Percentiles rank a stretch among this genome's conserved stretches.
Evolutionary conservation across 1,284 basidiomycete species (phyloP).

Genomic region (Wallemia hederae): DNA sequence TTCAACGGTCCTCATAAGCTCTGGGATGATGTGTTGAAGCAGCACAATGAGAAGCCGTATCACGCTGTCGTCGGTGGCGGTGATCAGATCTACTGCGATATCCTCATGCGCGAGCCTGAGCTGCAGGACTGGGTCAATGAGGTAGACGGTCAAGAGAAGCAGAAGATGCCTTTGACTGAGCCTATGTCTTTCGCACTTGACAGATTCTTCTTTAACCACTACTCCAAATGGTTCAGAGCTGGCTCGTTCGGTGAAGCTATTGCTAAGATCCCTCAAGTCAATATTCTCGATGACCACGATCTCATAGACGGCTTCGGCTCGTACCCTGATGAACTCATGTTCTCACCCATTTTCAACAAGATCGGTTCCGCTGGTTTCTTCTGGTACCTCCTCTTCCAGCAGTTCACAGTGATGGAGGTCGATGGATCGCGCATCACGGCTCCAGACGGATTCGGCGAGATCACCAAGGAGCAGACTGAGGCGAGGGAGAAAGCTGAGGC

Average conservation of each 20-base stretch:
- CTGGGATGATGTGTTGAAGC: constrained; percentile 64
- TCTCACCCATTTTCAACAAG: constrained; percentile 38
- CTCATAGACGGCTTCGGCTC: constrained; percentile 43
- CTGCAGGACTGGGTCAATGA: constrained; percentile 48
- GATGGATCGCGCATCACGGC: constrained; percentile 9
- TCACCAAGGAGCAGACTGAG: not conserved
- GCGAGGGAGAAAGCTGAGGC: not conserved
- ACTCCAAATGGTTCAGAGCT: constrained; percentile 31
- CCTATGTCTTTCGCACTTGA: constrained; percentile 57
- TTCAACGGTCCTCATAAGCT: constrained; percentile 23
- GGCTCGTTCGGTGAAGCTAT: constrained; percentile 83
- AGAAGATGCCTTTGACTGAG: constrained; percentile 30
- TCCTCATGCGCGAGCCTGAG: constrained; percentile 19
- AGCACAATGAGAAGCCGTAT: constrained; percentile 51
- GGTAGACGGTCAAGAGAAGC: constrained; percentile 32
- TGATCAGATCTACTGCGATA: constrained; percentile 27
- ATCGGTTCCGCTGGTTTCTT: constrained; percentile 52
- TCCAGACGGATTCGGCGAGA: not conserved
- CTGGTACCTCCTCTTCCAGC: constrained; percentile 72
- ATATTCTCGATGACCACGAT: constrained; percentile 31
- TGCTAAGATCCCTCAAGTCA: constrained; percentile 28
- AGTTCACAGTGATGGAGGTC: constrained; percentile 30
- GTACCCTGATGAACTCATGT: constrained; percentile 42
- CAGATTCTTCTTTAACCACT: constrained; percentile 22
- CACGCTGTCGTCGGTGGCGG: constrained; percentile 62